A percentile compares a stretch with the other conserved stretches of the same genome.
Conservation (phyloP, 192 early-diverging fungal genomes). For the Backusella psychrophila region DNA sequence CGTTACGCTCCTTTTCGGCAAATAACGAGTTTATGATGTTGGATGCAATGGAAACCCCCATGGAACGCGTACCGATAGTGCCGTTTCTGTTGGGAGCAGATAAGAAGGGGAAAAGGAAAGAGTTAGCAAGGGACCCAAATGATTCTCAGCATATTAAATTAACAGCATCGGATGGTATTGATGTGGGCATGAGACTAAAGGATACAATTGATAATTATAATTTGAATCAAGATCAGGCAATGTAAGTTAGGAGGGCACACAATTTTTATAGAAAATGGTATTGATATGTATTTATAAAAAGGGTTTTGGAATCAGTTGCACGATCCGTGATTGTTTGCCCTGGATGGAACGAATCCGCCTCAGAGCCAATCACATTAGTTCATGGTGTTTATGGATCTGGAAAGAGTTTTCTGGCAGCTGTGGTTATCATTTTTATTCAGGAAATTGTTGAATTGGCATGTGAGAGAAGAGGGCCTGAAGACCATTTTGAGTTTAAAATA, state of each 20-base stretch:
- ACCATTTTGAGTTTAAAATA: constrained; percentile 43
- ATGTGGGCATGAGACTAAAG: constrained; percentile 36
- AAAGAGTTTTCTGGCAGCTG: constrained; percentile 70
- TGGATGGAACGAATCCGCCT: constrained; percentile 29
- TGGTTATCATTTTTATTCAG: constrained; percentile 58
- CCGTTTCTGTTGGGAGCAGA: constrained; percentile 38
- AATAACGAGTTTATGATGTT: constrained; percentile 55
- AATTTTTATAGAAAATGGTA: background rate
- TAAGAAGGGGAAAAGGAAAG: constrained; percentile 27
- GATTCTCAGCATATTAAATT: constrained; percentile 36
- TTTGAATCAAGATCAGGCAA: constrained; percentile 48
- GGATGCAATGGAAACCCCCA: constrained; percentile 32
- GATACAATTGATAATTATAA: constrained; percentile 37
- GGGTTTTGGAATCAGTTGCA: constrained; percentile 38
- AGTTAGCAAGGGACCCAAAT: constrained; percentile 17
- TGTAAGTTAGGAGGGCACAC: constrained; percentile 7
- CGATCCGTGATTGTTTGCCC: constrained; percentile 38
- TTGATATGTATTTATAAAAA: background rate
- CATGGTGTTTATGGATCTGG: constrained; percentile 70
- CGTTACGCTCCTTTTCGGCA: constrained; percentile 41
- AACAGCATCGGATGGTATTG: constrained; percentile 38
- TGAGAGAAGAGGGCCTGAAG: constrained; percentile 23
- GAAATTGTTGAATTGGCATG: constrained; percentile 43
- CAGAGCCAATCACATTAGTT: constrained; percentile 40
- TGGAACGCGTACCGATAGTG: constrained; percentile 39